These are phyloP conservation scores for Pseudocercospora vitis DNA, from an alignment of 2,329 filamentous ascomycete genomes.

Conservation along the genomic window DNA sequence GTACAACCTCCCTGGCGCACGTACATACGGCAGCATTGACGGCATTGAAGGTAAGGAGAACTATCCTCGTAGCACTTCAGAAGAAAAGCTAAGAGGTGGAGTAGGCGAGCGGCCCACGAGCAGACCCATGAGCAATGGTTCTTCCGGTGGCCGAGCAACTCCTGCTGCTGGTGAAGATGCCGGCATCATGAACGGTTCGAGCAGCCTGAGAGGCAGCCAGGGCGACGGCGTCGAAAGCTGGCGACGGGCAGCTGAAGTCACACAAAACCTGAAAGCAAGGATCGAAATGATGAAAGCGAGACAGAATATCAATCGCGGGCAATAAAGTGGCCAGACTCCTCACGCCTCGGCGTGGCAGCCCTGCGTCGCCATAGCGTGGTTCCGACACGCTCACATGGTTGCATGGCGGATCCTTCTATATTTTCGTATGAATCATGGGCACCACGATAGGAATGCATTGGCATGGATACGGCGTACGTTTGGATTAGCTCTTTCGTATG, in stretches of 20 bases:
- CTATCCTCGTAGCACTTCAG: slow-evolving; percentile 12
- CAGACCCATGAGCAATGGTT: slow-evolving; percentile 28
- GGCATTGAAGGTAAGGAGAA: slow-evolving; percentile 52
- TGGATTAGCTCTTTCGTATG: background rate
- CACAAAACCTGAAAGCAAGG: slow-evolving; percentile 91
- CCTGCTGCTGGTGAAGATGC: slow-evolving; percentile 38
- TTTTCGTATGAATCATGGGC: slow-evolving; percentile 7
- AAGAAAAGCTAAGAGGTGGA: slow-evolving; percentile 29
- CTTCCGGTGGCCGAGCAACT: slow-evolving; percentile 46
- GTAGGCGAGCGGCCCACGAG: slow-evolving; percentile 17
- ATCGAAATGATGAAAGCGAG: slow-evolving; percentile 96
- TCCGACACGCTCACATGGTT: background rate
- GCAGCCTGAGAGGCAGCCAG: slow-evolving; percentile 14
- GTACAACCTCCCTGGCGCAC: slow-evolving; percentile 26
- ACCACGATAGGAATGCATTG: slow-evolving; percentile 1
- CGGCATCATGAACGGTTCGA: slow-evolving; percentile 7
- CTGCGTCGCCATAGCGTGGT: background rate
- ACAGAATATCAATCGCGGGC: slow-evolving; percentile 16
- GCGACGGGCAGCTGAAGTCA: slow-evolving; percentile 96
- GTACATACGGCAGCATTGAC: slow-evolving; percentile 22
- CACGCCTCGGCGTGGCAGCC: background rate
- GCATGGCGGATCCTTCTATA: background rate
- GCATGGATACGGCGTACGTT: slow-evolving; percentile 5
- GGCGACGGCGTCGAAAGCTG: slow-evolving; percentile 78
- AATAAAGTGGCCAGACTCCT: background rate